Evolutionary conservation across 2,329 filamentous ascomycete genomes (phyloP), one percentile per base, ranked within the genome.

Genomic region (Tolypocladium album): DNA sequence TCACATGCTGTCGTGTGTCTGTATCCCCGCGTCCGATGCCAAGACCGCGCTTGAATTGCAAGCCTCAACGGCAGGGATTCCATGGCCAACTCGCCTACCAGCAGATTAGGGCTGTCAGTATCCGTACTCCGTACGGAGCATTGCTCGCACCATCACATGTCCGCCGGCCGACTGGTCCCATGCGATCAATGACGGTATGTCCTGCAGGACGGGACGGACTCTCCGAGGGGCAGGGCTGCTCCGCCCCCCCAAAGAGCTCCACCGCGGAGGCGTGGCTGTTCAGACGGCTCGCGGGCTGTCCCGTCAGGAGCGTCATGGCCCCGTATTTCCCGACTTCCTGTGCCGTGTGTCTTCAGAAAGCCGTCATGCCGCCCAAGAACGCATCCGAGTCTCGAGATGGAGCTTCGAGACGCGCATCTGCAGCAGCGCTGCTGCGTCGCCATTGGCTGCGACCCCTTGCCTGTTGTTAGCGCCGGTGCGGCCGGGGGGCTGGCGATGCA

Each of bases 381-480:
- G 15, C 47, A 34, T 50, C 24, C 24, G 5, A n/a, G 9, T 34
- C 27, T 20, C 9, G 31, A 53, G 50, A 53, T 36, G 50, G 50
- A 53, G 27, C 50, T n/a, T 36, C 17, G 4, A 36, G 47, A 17
- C 4, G 47, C 24, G 27, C 24, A 31, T 13, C 8, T 31, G 47
- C 27, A 34, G 15, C 47, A 36, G 12, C 13, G 27, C 47, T 11
- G 47, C 27, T 34, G 27, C 47, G 20, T 20, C 31, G 31, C 50
- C 31, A 36, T 55, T 55, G 50, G 50, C 31, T 55, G 50, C 20
- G 11, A 27, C 40, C 22, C 56, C 56, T 31, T 40, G 22, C 24
- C 40, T 22, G 58, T 22, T 15, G 22, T 20, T 60, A 60, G 59
- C 55, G 59, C 59, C 59, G 59, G 59, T 36, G 43, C 55, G 24